phyloP scores from a whole-genome alignment of 2,329 filamentous ascomycete genomes.

The Gnomoniopsis smithogilvyi region DNA sequence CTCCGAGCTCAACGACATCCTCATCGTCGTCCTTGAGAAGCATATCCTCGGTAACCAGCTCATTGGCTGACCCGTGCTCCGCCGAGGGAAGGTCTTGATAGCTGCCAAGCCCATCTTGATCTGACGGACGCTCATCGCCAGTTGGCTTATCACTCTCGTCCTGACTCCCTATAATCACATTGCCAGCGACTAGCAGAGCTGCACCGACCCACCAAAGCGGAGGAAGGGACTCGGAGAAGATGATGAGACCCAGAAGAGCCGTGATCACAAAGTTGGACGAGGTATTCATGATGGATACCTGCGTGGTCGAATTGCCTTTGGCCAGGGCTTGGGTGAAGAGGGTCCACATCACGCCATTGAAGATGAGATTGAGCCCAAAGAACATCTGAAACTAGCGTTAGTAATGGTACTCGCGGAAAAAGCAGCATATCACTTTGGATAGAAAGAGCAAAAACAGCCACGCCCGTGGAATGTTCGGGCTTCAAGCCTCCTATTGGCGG shows the following conservation, averaged over 20 bases:
- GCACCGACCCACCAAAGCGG: slow-evolving; percentile 77
- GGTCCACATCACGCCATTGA: slow-evolving; percentile 82
- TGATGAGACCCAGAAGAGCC: slow-evolving; percentile 64
- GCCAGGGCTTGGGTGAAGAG: slow-evolving; percentile 79
- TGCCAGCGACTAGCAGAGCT: slow-evolving; percentile 67
- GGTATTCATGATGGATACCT: slow-evolving; percentile 79
- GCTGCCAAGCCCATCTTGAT: slow-evolving; percentile 23
- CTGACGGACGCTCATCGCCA: slow-evolving; percentile 14
- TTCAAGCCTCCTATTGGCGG: not conserved
- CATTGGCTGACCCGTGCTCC: slow-evolving; percentile 8
- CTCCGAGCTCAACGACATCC: slow-evolving; percentile 23
- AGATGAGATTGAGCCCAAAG: slow-evolving; percentile 70
- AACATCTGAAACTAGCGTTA: slow-evolving; percentile 53
- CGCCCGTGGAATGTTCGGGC: no score
- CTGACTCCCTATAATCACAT: slow-evolving; percentile 72
- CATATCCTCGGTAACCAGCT: not conserved
- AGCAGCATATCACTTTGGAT: not conserved
- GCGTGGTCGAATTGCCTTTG: slow-evolving; percentile 69
- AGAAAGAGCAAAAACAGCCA: no score
- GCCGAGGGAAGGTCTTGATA: slow-evolving; percentile 29
- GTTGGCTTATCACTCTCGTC: slow-evolving; percentile 43
- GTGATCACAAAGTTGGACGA: slow-evolving; percentile 79
- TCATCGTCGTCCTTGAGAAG: slow-evolving; percentile 20
- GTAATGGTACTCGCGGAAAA: not conserved
- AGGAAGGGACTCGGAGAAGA: slow-evolving; percentile 71